These are phyloP conservation scores for Hypocreales sp. DNA, from an alignment of 2,329 filamentous ascomycete species.

Conservation along the genomic window DNA sequence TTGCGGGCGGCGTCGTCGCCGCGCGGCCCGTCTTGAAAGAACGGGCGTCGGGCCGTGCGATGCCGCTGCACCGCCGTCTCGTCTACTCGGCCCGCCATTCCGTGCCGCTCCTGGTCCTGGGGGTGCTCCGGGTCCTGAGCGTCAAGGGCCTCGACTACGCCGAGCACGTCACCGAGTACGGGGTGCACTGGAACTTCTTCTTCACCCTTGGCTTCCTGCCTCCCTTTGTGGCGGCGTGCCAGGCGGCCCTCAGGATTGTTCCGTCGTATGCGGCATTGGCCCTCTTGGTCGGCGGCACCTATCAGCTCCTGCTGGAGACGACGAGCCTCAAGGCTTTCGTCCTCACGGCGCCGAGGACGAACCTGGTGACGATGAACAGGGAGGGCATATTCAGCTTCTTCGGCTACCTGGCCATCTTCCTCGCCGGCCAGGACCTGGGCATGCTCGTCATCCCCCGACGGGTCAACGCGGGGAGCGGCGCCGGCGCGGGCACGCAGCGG, in stretches of 20 bases:
- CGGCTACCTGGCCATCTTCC: conserved; percentile 89
- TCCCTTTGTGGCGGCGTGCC: conserved; percentile 74
- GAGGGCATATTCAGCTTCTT: conserved; percentile 93
- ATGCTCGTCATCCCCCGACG: conserved; percentile 58
- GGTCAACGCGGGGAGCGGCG: conserved; percentile 25
- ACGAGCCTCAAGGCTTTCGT: conserved; percentile 73
- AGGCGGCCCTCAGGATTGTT: conserved; percentile 52
- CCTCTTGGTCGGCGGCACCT: conserved; percentile 49
- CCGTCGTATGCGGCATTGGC: conserved; percentile 67
- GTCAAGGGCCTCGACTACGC: conserved; percentile 94
- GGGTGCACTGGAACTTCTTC: conserved; percentile 99
- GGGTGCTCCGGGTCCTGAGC: conserved; percentile 65
- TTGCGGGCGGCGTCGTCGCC: conserved; percentile 81
- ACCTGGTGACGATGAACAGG: conserved; percentile 76
- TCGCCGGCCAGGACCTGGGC: conserved; percentile 74
- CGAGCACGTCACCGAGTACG: conserved; percentile 94
- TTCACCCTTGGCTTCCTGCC: conserved; percentile 84
- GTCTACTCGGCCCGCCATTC: conserved; percentile 60
- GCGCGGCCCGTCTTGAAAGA: conserved; percentile 67
- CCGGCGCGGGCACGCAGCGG: conserved; percentile 29
- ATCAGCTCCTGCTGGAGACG: conserved; percentile 62
- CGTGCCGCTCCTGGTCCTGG: conserved; percentile 65
- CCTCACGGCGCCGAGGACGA: conserved; percentile 61
- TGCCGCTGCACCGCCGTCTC: conserved; percentile 42
- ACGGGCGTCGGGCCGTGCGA: conserved; percentile 31